A percentile compares a stretch with the other conserved stretches of the same genome.
phyloP scores from a whole-genome alignment of 169 alveolate species.

The Plasmodium billcollinsi region DNA sequence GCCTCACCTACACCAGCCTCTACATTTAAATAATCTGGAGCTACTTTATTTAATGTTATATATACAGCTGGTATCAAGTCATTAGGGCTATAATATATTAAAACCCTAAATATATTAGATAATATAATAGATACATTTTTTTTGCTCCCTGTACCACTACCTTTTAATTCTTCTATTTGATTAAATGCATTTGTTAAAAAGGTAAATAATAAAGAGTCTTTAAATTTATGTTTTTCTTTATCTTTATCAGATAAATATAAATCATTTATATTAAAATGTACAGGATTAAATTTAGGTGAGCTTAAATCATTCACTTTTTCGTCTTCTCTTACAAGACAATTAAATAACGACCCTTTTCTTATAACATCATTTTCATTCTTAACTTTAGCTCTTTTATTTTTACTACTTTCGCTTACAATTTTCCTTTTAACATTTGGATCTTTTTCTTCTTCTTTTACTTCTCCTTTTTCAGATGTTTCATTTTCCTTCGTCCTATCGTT shows the following conservation, averaged over 20 bases:
- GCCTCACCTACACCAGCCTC: conserved; percentile 98
- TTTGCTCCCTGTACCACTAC: conserved; percentile 91
- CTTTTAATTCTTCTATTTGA: conserved; percentile 88
- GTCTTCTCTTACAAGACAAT: conserved; percentile 74
- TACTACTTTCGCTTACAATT: conserved; percentile 25
- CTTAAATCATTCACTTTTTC: conserved; percentile 81
- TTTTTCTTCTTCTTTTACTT: conserved; percentile 8
- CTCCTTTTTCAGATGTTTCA: not conserved
- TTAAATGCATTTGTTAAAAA: conserved; percentile 86
- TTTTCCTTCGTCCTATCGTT: conserved; percentile 13
- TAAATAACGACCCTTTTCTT: conserved; percentile 84
- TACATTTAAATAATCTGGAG: conserved; percentile 95
- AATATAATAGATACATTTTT: conserved; percentile 87
- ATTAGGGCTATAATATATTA: conserved; percentile 88
- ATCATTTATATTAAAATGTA: conserved; percentile 79
- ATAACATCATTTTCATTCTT: conserved; percentile 70
- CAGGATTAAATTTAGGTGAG: conserved; percentile 88
- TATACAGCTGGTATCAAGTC: conserved; percentile 89
- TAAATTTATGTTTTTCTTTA: conserved; percentile 71
- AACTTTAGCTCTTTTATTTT: conserved; percentile 26
- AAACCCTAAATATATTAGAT: conserved; percentile 86
- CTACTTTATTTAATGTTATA: conserved; percentile 89
- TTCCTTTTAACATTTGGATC: conserved; percentile 26
- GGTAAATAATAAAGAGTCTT: conserved; percentile 79
- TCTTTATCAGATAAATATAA: conserved; percentile 76